Evolutionary conservation across 306 rosid genomes (phyloP).

Genomic region (Macrotyloma uniflorum): DNA sequence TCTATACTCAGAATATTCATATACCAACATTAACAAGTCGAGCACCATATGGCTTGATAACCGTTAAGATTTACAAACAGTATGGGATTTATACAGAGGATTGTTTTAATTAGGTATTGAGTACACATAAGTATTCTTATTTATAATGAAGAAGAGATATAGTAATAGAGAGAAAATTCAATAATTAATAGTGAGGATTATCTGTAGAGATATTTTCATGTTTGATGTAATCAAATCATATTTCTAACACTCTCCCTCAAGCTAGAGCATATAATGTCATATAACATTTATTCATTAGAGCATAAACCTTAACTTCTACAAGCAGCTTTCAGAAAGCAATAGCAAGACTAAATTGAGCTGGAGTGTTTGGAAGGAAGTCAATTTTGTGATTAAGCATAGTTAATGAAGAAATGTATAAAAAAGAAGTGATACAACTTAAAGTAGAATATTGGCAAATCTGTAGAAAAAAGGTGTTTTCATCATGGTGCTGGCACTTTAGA

Average conservation of each 20-base stretch:
- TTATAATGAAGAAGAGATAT: no score
- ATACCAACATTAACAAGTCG: conserved; percentile 8
- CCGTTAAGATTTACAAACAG: neutral
- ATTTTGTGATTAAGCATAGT: neutral
- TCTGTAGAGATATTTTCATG: no score
- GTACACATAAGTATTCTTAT: no score
- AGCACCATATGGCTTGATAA: neutral
- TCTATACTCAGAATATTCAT: conserved; percentile 4
- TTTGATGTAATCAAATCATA: no score
- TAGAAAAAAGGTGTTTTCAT: neutral
- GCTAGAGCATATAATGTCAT: no score
- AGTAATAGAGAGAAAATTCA: no score
- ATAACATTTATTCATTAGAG: neutral
- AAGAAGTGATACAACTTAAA: neutral
- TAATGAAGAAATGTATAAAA: neutral
- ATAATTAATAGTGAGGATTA: no score
- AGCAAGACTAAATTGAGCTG: conserved; percentile 8
- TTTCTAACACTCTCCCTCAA: no score
- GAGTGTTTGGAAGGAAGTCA: neutral
- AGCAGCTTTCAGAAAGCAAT: neutral
- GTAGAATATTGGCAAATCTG: neutral
- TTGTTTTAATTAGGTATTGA: no score
- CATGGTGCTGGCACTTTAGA: neutral
- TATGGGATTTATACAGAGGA: no score
- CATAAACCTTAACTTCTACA: conserved; percentile 10